Conservation (phyloP, 2,329 filamentous ascomycete genomes). For the Hortaea sp. region DNA sequence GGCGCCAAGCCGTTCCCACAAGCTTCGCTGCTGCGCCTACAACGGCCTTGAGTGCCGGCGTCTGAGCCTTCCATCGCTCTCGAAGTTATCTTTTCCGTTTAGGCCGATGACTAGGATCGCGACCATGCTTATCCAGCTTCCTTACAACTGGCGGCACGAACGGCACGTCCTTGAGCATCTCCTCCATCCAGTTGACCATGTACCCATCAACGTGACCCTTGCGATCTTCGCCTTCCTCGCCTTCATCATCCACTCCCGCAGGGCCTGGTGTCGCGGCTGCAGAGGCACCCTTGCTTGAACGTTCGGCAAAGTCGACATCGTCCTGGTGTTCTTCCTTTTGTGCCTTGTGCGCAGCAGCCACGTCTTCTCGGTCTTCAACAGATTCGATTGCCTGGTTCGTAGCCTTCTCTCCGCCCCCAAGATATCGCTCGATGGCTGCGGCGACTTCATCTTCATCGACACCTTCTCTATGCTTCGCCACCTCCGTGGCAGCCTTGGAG, state of each 20-base stretch:
- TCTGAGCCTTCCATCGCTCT: neutral
- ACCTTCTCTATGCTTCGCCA: constrained; percentile 51
- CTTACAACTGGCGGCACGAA: constrained; percentile 26
- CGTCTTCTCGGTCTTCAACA: constrained; percentile 87
- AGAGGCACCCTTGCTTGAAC: constrained; percentile 40
- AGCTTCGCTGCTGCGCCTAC: no score
- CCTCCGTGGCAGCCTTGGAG: constrained; percentile 27
- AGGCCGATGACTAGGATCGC: constrained; percentile 26
- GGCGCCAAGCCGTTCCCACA: no score
- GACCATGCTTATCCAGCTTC: constrained; percentile 26
- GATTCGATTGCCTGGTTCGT: constrained; percentile 70
- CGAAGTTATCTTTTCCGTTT: constrained; percentile 19
- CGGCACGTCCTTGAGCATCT: constrained; percentile 14
- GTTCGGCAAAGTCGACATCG: constrained; percentile 60
- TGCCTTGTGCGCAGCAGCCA: constrained; percentile 74
- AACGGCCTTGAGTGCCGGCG: no score
- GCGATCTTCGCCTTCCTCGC: constrained; percentile 43
- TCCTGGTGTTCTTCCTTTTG: constrained; percentile 80
- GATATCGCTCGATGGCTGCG: constrained; percentile 74
- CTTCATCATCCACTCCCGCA: constrained; percentile 24
- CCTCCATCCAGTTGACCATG: constrained; percentile 27
- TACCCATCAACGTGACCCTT: constrained; percentile 60
- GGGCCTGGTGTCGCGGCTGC: constrained; percentile 27
- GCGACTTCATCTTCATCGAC: constrained; percentile 58
- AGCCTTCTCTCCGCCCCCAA: constrained; percentile 53